Evolutionary conservation across 179 eudicot genomes (phyloP).

Genomic region (Beta corolliflora): DNA sequence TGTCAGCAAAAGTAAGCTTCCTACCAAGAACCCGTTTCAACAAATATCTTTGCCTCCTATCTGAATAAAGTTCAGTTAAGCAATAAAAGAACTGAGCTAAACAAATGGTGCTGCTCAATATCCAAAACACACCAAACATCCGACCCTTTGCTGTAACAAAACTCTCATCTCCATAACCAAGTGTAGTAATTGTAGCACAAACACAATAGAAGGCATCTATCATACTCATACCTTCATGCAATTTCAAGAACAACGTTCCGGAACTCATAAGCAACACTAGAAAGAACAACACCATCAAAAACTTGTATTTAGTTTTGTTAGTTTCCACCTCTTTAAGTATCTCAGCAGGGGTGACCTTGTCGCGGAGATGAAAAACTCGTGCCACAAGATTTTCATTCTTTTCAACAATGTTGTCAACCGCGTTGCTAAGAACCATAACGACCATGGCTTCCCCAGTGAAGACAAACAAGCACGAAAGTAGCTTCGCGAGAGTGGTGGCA

Average conservation of each 20-base stretch:
- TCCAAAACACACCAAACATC: conserved; percentile 79
- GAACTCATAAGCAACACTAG: conserved; percentile 43
- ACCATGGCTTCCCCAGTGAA: conserved; percentile 76
- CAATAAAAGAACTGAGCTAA: conserved; percentile 77
- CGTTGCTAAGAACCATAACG: conserved; percentile 61
- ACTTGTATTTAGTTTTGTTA: conserved; percentile 64
- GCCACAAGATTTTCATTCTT: conserved; percentile 68
- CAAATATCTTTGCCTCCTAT: conserved; percentile 52
- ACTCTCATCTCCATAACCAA: conserved; percentile 89
- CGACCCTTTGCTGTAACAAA: conserved; percentile 71
- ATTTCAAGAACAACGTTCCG: conserved; percentile 59
- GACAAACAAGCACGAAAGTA: conserved; percentile 74
- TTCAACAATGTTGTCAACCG: conserved; percentile 76
- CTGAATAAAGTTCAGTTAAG: conserved; percentile 69
- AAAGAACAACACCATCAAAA: conserved; percentile 32
- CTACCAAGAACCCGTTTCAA: conserved; percentile 59
- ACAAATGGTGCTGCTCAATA: conserved; percentile 66
- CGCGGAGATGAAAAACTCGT: conserved; percentile 46
- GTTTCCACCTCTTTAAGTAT: conserved; percentile 54
- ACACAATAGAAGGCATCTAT: conserved; percentile 86
- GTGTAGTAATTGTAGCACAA: conserved; percentile 76
- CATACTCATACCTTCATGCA: conserved; percentile 55
- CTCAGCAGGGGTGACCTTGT: conserved; percentile 41
- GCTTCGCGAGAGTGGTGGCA: conserved; percentile 50
- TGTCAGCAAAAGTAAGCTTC: conserved; percentile 55